Evolutionary conservation across 176 grass and related monocot species (phyloP), one percentile per base, ranked within the genome.

Genomic region (Secale cereale): DNA sequence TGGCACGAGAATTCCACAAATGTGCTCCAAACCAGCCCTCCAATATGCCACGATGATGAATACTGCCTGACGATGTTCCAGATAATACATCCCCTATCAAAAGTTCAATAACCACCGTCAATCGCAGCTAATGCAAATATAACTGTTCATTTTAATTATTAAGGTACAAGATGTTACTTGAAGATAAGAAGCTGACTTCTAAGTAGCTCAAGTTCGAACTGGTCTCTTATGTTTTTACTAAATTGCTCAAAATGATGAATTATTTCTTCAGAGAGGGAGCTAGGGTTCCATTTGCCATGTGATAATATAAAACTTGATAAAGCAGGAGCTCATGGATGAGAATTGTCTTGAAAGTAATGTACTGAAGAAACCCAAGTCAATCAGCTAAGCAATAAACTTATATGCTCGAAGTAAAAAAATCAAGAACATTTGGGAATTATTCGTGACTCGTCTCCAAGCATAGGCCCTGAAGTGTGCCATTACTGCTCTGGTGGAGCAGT

Each of bases 1-100:
- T 76, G 39, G 85, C 20, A 46, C 97, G 97, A 50, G 87, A 86
- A 86, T 88, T 94, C 93, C 97, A 99, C 82, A 88, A 77, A 41
- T 91, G 93, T 74, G 77, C 78, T 71, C 93, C 97, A 90, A 99
- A 99, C 97, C 97, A 99, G 72, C 91, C 88, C 92, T 99, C 97
- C 79, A 99, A 82, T 71, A 99, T 79, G 31, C 97, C 97, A 77
- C 69, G 66, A 70, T 99, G 97, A 86, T 92, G 93, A 74, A 87
- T 54, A 26, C 88, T 88, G 1, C 54, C 85, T 54, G 97, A 89
- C n/a, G 93, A 92, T 73, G 93, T 99, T 86, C 97, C 97, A 46
- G 93, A 99, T 63, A 99, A 72, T 50, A 99, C 93, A 88, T 99
- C 93, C 74, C 93, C 96, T 98, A 35, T 76, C 4, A 73, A 86